Percentiles rank a stretch among this genome's conserved stretches.
Conservation (phyloP, 805 yeast genomes). For the Nakazawaea pomicola region DNA sequence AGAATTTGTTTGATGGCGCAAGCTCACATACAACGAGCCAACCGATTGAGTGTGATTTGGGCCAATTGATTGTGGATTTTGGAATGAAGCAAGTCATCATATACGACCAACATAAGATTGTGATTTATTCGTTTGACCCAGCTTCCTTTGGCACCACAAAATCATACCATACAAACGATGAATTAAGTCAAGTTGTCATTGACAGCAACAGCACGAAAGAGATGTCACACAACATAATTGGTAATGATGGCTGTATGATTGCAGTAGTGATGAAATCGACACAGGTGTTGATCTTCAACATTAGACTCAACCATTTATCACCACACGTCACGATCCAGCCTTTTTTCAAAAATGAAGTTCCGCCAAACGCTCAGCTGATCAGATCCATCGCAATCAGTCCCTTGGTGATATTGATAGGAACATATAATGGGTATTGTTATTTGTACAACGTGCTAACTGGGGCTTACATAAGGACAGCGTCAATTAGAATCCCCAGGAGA, state of each 20-base stretch:
- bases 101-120: constrained; percentile 12
- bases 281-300: constrained; percentile 35
- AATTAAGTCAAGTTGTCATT: not conserved
- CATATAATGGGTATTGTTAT: constrained; percentile 37
- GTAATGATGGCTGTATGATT: constrained; percentile 36
- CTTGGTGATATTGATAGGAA: constrained; percentile 31
- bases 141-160: constrained; percentile 1
- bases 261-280: constrained; percentile 32
- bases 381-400: constrained; percentile 25
- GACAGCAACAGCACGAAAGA: constrained; percentile 3
- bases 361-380: constrained; percentile 23
- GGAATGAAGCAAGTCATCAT: constrained; percentile 23
- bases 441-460: constrained; percentile 40
- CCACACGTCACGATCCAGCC: constrained; percentile 5
- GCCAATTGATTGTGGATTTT: constrained; percentile 24
- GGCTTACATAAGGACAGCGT: constrained; percentile 29
- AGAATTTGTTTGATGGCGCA: constrained; percentile 16
- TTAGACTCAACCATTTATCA: constrained; percentile 24
- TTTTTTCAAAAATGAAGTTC: constrained; percentile 11
- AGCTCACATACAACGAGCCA: no score
- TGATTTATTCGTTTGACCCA: constrained; percentile 1
- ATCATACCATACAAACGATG: not conserved
- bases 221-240: constrained; percentile 21
- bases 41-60: no score
- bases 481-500: constrained; percentile 27